These are phyloP conservation scores for Paxillus involutus DNA, from an alignment of 768 basidiomycete species.

Conservation along the genomic window DNA sequence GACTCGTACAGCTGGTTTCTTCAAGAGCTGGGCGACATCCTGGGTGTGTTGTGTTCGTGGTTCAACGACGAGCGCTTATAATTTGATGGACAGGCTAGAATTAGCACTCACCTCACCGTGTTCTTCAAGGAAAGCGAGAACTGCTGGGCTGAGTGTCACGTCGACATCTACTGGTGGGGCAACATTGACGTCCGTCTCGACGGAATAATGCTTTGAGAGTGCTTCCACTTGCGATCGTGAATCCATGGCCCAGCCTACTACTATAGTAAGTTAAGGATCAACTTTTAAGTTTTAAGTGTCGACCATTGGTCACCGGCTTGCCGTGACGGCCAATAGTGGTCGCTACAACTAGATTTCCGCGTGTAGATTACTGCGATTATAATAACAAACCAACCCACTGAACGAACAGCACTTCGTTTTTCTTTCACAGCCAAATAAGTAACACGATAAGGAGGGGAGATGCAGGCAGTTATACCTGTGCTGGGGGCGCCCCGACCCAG, in stretches of 20 bases:
- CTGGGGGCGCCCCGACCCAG: neutral
- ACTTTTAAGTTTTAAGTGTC: too few relatives aligned
- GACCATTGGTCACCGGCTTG: too few relatives aligned
- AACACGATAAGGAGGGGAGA: neutral
- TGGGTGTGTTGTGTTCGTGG: slow-evolving; percentile 5
- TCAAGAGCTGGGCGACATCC: slow-evolving; percentile 32
- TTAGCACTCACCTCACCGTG: slow-evolving; percentile 29
- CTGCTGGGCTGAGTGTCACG: slow-evolving; percentile 36
- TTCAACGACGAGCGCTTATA: neutral
- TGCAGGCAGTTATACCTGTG: neutral
- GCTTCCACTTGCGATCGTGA: neutral
- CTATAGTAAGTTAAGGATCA: too few relatives aligned
- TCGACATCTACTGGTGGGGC: slow-evolving; percentile 13
- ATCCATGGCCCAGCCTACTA: neutral
- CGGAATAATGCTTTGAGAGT: slow-evolving; percentile 3
- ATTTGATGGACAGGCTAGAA: neutral
- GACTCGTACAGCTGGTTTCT: slow-evolving; percentile 34
- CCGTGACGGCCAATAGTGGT: too few relatives aligned
- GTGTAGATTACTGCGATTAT: neutral
- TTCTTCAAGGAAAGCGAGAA: slow-evolving; percentile 35
- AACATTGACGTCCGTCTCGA: slow-evolving; percentile 15
- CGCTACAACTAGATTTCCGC: neutral
- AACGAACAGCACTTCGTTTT: neutral
- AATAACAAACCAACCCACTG: neutral
- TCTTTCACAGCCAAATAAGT: neutral